Base-by-base conservation (phyloP, 2,329 filamentous ascomycete genomes). In the Talaromyces sp. region DNA sequence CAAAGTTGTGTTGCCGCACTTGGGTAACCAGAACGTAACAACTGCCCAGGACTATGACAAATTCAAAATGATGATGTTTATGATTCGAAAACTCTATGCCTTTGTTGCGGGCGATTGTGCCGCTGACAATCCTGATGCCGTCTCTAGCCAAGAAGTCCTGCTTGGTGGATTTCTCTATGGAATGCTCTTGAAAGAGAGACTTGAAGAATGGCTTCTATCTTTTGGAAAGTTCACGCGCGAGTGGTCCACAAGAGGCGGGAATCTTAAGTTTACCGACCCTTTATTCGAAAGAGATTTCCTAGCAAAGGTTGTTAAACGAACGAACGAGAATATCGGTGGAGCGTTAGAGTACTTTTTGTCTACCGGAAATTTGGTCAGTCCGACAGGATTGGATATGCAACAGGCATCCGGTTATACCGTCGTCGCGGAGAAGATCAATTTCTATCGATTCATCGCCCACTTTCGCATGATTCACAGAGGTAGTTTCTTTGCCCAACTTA, bases 391-490 rank as follows among this genome's bases (percentile, higher is more conserved):
- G 46, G 95, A 99, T 82, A 77, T 97, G 70, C 95, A 98, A 72
- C 95, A 99, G 76, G 88, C 89, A 0, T 95, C 93, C 13, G 95
- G 95, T 64, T 99, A 96, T 75, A 96, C 91, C 0, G 92, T 99
- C 56, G 93, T 98, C 56, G 95, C 95, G 2, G 95, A 99, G 74
- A 98, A 98, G 82, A 93, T 99, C 73, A 99, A 99, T 79, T 99
- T 98, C 74, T 86, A 96, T 70, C 91, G 95, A 69, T 99, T 98
- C 79, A 96, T 99, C 79, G 95, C 91, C 75, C 95, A 99, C 76
- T 99, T 99, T 84, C 89, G 95, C 67, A 97, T 97, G 92, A 91
- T 99, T 61, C 95, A 99, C 80, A 87, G 95, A 86, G 95, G 95
- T 81, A 95, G 91, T 73, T 99, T 99, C 84, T 99, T 99, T 75